These are phyloP conservation scores for Ambrosiella cleistominuta DNA, from an alignment of 2,329 filamentous ascomycete species.

Conservation along the genomic window DNA sequence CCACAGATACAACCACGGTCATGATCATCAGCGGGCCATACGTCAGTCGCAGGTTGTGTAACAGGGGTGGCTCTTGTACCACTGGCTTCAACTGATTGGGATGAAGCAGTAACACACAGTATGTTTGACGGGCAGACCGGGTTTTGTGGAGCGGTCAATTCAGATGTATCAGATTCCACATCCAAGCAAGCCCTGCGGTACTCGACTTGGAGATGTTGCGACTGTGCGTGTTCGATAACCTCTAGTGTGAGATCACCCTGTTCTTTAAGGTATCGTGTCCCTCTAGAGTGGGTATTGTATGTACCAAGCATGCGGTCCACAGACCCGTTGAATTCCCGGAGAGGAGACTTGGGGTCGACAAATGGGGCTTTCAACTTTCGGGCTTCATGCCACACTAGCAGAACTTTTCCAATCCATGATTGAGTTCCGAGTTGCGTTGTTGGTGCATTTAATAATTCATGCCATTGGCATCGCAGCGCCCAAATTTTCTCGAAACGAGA, in stretches of 20 bases:
- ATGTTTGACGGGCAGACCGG: neutral
- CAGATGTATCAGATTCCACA: neutral
- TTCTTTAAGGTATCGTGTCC: conserved; percentile 2
- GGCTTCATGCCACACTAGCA: conserved; percentile 9
- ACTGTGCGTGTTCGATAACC: conserved; percentile 4
- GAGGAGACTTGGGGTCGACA: conserved; percentile 21
- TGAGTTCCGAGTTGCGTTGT: conserved; percentile 1
- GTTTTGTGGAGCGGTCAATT: neutral
- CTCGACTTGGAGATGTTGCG: conserved; percentile 4
- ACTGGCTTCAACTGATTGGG: no score
- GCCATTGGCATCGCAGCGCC: conserved; percentile 9
- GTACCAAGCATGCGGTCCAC: conserved; percentile 23
- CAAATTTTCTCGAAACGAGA: conserved; percentile 4
- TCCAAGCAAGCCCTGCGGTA: conserved; percentile 8
- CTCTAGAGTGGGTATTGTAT: conserved; percentile 9
- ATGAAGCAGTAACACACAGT: neutral
- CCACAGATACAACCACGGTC: conserved; percentile 7
- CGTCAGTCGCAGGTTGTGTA: neutral
- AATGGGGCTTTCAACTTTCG: conserved; percentile 5
- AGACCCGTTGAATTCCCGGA: conserved; percentile 34
- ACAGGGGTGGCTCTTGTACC: neutral
- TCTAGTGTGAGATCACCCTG: conserved; percentile 6
- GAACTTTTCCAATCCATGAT: conserved; percentile 5
- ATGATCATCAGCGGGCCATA: conserved; percentile 5
- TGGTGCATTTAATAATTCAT: conserved; percentile 3